Evolutionary conservation across 2,329 filamentous ascomycete species (phyloP).

Genomic region (Venturia pyrina): DNA sequence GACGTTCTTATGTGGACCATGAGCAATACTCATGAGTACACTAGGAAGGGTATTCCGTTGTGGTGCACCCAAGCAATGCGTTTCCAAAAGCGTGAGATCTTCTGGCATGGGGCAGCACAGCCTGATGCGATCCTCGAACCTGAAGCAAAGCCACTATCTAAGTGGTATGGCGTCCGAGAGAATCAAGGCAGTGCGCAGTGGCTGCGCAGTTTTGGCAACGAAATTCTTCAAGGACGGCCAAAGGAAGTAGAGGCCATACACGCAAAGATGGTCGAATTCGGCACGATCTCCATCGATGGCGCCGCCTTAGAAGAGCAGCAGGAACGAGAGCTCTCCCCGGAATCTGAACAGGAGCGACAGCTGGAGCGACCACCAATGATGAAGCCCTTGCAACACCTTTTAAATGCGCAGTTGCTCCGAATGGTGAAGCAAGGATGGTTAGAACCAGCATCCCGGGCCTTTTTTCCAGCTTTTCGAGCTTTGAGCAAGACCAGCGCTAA

Average conservation of each 20-base stretch:
- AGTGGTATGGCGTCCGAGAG: background rate
- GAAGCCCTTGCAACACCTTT: slow-evolving; percentile 31
- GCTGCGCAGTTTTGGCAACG: background rate
- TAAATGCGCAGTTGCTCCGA: slow-evolving; percentile 40
- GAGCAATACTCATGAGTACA: background rate
- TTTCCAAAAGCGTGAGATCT: background rate
- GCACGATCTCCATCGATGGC: background rate
- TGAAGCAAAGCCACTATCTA: background rate
- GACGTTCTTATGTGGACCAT: background rate
- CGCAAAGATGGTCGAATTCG: background rate
- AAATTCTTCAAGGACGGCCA: background rate
- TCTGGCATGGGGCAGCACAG: background rate
- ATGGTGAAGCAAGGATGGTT: slow-evolving; percentile 19
- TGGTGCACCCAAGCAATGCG: background rate
- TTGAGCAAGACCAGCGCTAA: slow-evolving; percentile 6
- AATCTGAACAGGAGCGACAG: background rate
- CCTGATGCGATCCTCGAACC: background rate
- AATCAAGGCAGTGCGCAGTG: background rate
- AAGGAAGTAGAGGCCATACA: background rate
- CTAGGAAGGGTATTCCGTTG: background rate
- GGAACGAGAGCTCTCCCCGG: background rate
- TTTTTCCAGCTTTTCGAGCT: slow-evolving; percentile 31
- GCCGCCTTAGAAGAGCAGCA: background rate
- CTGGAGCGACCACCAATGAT: slow-evolving; percentile 20
- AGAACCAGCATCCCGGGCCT: slow-evolving; percentile 28